Evolutionary conservation across 2,329 filamentous ascomycete species (phyloP).

Genomic region (Mycosphaerella sp.): DNA sequence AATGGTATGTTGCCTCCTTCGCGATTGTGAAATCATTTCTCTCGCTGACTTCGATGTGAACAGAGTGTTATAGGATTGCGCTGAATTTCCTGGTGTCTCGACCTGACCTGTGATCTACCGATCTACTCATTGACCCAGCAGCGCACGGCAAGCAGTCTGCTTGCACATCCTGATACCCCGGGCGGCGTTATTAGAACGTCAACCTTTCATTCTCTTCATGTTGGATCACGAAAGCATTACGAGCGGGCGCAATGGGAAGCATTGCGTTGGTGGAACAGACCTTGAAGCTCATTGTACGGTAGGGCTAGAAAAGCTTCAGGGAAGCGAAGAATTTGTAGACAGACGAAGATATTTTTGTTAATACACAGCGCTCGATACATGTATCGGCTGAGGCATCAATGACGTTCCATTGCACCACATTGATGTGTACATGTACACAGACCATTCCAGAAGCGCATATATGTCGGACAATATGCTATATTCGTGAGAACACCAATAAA

Average conservation of each 20-base stretch:
- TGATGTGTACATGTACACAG: too few relatives aligned
- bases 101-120: not conserved
- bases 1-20: conserved; percentile 55
- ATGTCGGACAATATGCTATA: too few relatives aligned
- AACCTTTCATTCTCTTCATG: not conserved
- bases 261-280: conserved; percentile 11
- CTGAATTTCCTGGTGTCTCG: conserved; percentile 10
- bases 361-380: too few relatives aligned
- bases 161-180: conserved; percentile 6
- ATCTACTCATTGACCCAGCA: not conserved
- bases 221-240: conserved; percentile 6
- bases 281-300: conserved; percentile 9
- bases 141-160: not conserved
- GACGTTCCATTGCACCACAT: too few relatives aligned
- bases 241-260: conserved; percentile 10
- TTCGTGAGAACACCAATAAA: too few relatives aligned
- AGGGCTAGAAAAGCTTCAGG: conserved; percentile 1
- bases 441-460: too few relatives aligned
- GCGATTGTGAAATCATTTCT: not conserved
- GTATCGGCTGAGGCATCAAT: too few relatives aligned
- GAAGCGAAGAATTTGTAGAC: conserved; percentile 5
- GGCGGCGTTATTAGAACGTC: not conserved
- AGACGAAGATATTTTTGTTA: too few relatives aligned
- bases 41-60: not conserved
- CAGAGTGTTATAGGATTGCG: conserved; percentile 33